Base-by-base conservation (phyloP, 257 asterid species). In the Leptodermis oblonga region DNA sequence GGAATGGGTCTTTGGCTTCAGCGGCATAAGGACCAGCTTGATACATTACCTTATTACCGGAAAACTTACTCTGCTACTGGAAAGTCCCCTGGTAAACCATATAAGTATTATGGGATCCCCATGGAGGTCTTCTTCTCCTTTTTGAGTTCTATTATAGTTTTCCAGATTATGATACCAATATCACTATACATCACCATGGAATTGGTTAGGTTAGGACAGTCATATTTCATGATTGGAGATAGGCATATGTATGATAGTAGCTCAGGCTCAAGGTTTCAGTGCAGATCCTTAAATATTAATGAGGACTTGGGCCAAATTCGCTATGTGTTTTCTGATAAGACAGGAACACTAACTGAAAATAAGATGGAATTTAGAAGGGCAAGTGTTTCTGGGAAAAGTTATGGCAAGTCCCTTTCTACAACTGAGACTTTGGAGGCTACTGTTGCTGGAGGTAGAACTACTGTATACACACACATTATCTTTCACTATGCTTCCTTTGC, bases 131-230 rank as follows among this genome's bases (percentile, higher is more conserved):
- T 94, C 74, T 86, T 94, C 85, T 87, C 97, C 11, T 89, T 94
- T 81, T 81, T 94, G 90, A 94, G 97, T 76, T 89, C 99, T 30
- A 77, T 94, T 67, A 94, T 94, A 73, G 97, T 94, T 75, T 94
- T 94, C 84, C 99, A 94, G 85, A 94, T 94, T 63, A 94, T 94
- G 99, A 91, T 94, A 73, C 99, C 99, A 2, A 94, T 91, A 76
- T 91, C 99, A 68, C 92, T 94, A 42, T 94, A 94, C 76, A 94
- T 94, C 83, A 91, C 99, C 34, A 94, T 94, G 99, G 99, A 94
- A 90, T 79, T 94, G 81, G 99, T 94, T 59, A 87, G 99, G 73
- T 74, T 94, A 87, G 99, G 99, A 69, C 97, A 94, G 69, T 91
- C 99, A 30, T 94, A 91, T 83, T 94, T 91, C 84, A 91, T 94